A percentile compares a stretch with the other conserved stretches of the same genome.
Evolutionary conservation across 2,329 filamentous ascomycete genomes (phyloP).

Genomic region (Neonectria sp.): DNA sequence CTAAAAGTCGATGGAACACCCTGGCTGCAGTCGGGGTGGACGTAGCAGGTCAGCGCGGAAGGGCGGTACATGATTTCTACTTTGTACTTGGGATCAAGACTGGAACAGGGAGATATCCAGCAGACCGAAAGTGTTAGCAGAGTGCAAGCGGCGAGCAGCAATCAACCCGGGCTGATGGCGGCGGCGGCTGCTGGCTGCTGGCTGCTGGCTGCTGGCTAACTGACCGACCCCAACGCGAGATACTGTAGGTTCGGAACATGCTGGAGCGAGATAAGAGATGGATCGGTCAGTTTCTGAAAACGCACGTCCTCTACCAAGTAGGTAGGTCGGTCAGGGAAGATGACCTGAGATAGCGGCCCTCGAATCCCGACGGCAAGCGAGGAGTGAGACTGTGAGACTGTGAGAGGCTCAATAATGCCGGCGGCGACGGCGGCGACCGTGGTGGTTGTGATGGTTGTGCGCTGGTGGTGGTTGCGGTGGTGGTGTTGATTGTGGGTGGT

Average conservation of each 20-base stretch:
- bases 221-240: slow-evolving; percentile 17
- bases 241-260: background rate
- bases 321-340: slow-evolving; percentile 26
- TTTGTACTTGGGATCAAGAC: background rate
- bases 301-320: slow-evolving; percentile 23
- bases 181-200: slow-evolving; percentile 3
- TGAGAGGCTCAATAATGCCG: slow-evolving; percentile 18
- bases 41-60: slow-evolving; percentile 14
- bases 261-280: slow-evolving; percentile 26
- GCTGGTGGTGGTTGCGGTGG: slow-evolving; percentile 17
- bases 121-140: background rate
- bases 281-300: slow-evolving; percentile 19
- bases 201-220: background rate
- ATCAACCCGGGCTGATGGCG: background rate
- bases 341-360: slow-evolving; percentile 24
- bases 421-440: slow-evolving; percentile 22
- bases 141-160: slow-evolving; percentile 5
- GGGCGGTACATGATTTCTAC: slow-evolving; percentile 3
- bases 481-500: slow-evolving; percentile 8
- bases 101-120: background rate
- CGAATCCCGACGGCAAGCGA: slow-evolving; percentile 11
- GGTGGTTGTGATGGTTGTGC: background rate
- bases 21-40: slow-evolving; percentile 18
- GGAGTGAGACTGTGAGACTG: background rate
- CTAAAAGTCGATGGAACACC: slow-evolving; percentile 22